A percentile compares a stretch with the other conserved stretches of the same genome.
phyloP scores from a whole-genome alignment of 176 grass and related monocot genomes.

The Eragrostis curvula region DNA sequence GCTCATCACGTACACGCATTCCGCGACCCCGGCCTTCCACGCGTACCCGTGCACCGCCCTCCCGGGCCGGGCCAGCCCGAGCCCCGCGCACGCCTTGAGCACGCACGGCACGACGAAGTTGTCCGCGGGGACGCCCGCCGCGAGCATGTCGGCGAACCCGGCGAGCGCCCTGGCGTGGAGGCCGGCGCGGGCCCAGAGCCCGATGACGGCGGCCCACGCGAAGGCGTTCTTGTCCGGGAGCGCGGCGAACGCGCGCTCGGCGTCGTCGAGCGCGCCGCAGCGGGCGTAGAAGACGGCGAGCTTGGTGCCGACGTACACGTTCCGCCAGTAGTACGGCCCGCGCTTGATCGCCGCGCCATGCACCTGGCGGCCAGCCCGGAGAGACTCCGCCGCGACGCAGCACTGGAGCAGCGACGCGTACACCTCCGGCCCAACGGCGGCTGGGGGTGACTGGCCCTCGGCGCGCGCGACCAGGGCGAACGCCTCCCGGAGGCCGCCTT shows the following conservation, averaged over 20 bases:
- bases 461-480: constrained; percentile 42
- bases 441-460: constrained; percentile 33
- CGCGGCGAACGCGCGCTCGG: constrained; percentile 41
- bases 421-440: constrained; percentile 42
- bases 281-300: constrained; percentile 51
- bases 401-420: constrained; percentile 56
- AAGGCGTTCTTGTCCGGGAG: constrained; percentile 45
- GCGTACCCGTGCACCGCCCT: constrained; percentile 51
- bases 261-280: constrained; percentile 42
- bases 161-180: constrained; percentile 37
- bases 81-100: constrained; percentile 50
- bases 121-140: constrained; percentile 39
- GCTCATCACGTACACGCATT: constrained; percentile 63
- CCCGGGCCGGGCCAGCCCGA: constrained; percentile 10
- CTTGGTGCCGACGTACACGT: constrained; percentile 53
- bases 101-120: constrained; percentile 54
- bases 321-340: constrained; percentile 47
- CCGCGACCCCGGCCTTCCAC: constrained; percentile 47
- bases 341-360: constrained; percentile 49
- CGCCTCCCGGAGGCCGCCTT: constrained; percentile 35
- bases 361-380: constrained; percentile 43
- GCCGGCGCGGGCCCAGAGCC: constrained; percentile 37
- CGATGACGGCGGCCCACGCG: constrained; percentile 48
- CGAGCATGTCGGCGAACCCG: constrained; percentile 42
- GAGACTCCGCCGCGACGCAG: constrained; percentile 31